Evolutionary conservation across 2,329 filamentous ascomycete genomes (phyloP), one percentile per base, ranked within the genome.

Genomic region (Botrytis galanthina): DNA sequence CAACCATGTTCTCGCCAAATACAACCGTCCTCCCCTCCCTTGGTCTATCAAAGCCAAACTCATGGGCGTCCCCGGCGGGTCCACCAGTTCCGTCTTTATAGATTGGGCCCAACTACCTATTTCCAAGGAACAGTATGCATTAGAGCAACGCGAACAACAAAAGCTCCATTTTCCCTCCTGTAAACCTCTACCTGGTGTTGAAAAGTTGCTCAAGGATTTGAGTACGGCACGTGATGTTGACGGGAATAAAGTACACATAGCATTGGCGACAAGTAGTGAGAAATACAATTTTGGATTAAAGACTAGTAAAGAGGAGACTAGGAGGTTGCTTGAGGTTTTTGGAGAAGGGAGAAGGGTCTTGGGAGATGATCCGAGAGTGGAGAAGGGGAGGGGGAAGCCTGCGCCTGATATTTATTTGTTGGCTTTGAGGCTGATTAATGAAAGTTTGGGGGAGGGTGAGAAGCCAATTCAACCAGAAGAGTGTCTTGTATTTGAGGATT

Each of bases 401-500:
- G 87, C 95, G 44, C 96, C 95, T 0, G 95, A 99, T 83, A 99
- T 99, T 78, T 98, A 97, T 83, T 84, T 97, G 20, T 86, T 98
- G 0, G 95, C 96, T 0, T 85, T 99, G 72, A 86, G 92, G 82
- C 92, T 90, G 4, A 91, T 98, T 81, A 98, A 98, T 83, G 88
- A 89, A 60, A 89, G 89, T 20, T 85, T 97, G 14, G 84, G 85
- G 0, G 83, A 86, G 6, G 89, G 89, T 51, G 90, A 92, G 70
- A 84, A 87, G 76, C 84, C 88, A 74, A 91, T 99, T 75, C 86
- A 81, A 71, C 94, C 94, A 0, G 92, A 93, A 77, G 95, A 98
- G 83, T 98, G 96, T 81, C 86, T 99, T 26, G 96, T 98, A 0
- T 98, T 99, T 79, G 96, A 99, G 83, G 96, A 99, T 82, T 93